Conservation (phyloP, 2,329 filamentous ascomycete species). For the Hymenoscyphus albidus region DNA sequence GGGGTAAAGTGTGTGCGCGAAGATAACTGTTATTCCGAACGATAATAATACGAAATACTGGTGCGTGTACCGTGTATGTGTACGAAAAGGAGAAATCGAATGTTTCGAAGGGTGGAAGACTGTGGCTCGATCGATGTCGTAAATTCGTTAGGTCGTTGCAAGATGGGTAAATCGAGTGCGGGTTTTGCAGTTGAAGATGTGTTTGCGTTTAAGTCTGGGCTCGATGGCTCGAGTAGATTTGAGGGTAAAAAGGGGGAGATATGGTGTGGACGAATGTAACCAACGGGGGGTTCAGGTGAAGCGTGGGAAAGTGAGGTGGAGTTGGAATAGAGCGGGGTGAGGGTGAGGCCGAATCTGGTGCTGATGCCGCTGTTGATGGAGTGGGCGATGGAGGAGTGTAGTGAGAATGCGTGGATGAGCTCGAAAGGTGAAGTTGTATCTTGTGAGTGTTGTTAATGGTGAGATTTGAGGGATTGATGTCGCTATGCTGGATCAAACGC, state of each 20-base stretch:
- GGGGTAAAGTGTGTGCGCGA: conserved; percentile 18
- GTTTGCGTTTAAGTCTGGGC: neutral
- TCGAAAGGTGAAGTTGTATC: neutral
- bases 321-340: neutral
- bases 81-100: neutral
- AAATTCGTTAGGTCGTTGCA: neutral
- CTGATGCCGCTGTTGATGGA: neutral
- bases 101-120: neutral
- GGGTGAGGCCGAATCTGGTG: neutral
- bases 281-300: neutral
- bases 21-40: conserved; percentile 38
- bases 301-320: neutral
- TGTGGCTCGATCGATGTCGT: neutral
- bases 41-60: conserved; percentile 15
- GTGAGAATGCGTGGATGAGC: neutral
- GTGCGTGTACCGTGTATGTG: neutral
- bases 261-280: neutral
- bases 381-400: neutral
- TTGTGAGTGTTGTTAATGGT: neutral
- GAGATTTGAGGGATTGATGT: neutral
- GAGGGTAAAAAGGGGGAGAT: neutral
- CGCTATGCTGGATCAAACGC: neutral
- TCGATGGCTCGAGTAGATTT: neutral
- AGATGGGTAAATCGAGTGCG: neutral
- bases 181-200: neutral